Conservation (phyloP, 2,329 filamentous ascomycete genomes). For the Hymenoscyphus scutula region DNA sequence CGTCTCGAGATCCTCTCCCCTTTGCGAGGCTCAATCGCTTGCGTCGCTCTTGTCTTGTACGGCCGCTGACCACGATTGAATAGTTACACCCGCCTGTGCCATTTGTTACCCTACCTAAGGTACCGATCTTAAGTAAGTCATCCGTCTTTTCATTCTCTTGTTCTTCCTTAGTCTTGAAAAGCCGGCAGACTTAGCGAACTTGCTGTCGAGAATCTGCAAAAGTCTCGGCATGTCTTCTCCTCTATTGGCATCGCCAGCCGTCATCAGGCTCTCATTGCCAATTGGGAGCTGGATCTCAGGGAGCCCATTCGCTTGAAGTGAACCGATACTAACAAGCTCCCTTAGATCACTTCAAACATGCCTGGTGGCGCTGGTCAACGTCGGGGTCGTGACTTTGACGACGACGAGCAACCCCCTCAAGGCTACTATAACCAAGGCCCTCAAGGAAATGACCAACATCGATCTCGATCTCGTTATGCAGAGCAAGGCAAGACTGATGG, state of each 20-base stretch:
- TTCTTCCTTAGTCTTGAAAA: neutral
- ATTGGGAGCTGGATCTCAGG: neutral
- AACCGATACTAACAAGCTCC: neutral
- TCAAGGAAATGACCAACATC: neutral
- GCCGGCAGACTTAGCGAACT: neutral
- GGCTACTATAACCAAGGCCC: too few relatives aligned
- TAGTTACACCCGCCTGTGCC: neutral
- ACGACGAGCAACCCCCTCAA: neutral
- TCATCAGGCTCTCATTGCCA: neutral
- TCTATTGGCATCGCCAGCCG: neutral
- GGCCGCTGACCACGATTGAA: neutral
- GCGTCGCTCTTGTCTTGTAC: neutral
- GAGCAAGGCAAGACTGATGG: slow-evolving; percentile 4
- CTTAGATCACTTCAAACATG: neutral
- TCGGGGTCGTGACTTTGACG: neutral
- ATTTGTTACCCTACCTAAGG: neutral
- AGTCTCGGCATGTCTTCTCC: neutral
- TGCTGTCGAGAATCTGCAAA: neutral
- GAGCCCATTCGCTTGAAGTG: neutral
- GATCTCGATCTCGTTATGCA: too few relatives aligned
- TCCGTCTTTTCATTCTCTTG: neutral
- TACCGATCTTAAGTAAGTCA: neutral
- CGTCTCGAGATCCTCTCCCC: neutral
- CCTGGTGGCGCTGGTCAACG: neutral
- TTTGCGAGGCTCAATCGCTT: neutral